phyloP scores from a whole-genome alignment of 2,329 filamentous ascomycete genomes.

The Aspergillus phoenicis region DNA sequence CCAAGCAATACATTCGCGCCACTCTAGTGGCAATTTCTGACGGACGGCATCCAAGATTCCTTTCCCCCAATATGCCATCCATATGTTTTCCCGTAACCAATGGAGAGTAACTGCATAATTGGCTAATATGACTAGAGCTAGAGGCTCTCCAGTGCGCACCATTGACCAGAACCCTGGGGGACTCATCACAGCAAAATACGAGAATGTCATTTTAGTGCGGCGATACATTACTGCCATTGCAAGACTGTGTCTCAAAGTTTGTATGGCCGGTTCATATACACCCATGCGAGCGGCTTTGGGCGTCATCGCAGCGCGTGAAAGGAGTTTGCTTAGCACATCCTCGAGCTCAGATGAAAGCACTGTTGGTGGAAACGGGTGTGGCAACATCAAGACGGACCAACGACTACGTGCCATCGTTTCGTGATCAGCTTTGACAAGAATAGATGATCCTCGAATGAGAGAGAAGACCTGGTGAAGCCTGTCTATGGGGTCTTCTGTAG shows the following conservation, averaged over 20 bases:
- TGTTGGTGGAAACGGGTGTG: neutral
- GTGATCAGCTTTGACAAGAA: neutral
- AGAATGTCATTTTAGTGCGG: slow-evolving; percentile 31
- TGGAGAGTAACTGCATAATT: slow-evolving; percentile 1
- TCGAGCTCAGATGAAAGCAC: neutral
- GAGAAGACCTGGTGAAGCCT: neutral
- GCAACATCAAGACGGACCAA: neutral
- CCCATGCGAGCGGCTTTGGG: neutral
- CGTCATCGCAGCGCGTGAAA: neutral
- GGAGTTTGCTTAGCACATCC: neutral
- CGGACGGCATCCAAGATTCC: neutral
- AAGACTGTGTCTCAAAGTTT: neutral
- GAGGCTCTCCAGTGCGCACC: neutral
- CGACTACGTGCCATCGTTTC: neutral
- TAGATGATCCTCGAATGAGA: neutral
- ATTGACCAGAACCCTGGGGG: neutral
- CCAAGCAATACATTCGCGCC: slow-evolving; percentile 6
- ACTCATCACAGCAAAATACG: neutral
- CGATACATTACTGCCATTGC: neutral
- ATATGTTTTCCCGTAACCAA: neutral
- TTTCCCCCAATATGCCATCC: neutral
- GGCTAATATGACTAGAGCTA: neutral
- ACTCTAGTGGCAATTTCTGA: neutral
- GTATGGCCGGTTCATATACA: neutral
- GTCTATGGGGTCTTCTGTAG: neutral